phyloP scores from a whole-genome alignment of 169 alveolate genomes.

The Plasmodium billcollinsi region DNA sequence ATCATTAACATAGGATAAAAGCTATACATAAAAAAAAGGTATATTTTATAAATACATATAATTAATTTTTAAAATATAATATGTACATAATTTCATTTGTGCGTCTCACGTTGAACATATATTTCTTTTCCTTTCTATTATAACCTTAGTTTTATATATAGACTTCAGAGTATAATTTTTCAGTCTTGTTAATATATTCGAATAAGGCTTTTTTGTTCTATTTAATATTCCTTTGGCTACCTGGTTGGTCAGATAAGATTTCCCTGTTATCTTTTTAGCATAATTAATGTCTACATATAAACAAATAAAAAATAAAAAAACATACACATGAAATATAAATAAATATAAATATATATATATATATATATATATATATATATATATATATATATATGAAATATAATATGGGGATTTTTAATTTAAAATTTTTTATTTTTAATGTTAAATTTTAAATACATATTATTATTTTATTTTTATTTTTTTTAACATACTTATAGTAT shows the following conservation, averaged over 20 bases:
- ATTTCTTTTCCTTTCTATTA: not conserved
- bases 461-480: not conserved
- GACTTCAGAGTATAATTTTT: conserved; percentile 60
- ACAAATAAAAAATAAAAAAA: conserved; percentile 7
- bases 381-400: no score
- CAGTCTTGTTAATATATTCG: conserved; percentile 44
- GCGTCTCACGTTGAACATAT: not conserved
- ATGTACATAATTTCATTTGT: not conserved
- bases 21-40: conserved; percentile 15
- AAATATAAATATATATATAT: no score
- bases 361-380: no score
- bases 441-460: not conserved
- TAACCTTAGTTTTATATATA: conserved; percentile 55
- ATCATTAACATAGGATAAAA: conserved; percentile 63
- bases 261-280: conserved; percentile 12
- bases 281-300: conserved; percentile 3
- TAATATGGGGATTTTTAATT: not conserved
- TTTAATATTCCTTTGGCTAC: not conserved
- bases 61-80: no score
- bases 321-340: not conserved
- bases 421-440: not conserved
- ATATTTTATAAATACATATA: not conserved
- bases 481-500: conserved; percentile 18
- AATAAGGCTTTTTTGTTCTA: conserved; percentile 21
- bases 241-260: not conserved